Evolutionary conservation across 352 stramenopile species (phyloP).

Genomic region (Globisporangium nunn): DNA sequence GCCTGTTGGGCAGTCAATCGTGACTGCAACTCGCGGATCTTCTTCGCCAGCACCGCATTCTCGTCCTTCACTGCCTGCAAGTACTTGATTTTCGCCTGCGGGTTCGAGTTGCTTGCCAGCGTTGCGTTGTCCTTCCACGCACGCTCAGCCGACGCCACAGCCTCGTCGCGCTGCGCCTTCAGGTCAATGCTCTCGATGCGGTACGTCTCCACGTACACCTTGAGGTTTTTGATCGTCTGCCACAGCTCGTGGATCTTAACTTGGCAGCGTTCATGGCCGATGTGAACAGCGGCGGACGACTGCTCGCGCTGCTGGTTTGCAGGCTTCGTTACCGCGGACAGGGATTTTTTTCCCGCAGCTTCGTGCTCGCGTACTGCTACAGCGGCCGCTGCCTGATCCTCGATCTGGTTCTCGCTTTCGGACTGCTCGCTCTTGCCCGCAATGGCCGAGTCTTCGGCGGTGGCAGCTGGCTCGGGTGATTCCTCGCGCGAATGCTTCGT

Average conservation of each 20-base stretch:
- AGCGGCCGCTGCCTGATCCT: neutral
- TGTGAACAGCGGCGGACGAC: neutral
- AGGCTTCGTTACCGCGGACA: neutral
- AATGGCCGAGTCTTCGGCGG: neutral
- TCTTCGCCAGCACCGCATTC: conserved; percentile 37
- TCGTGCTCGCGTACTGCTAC: neutral
- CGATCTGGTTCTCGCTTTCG: conserved; percentile 1
- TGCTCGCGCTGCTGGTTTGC: neutral
- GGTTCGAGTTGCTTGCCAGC: conserved; percentile 53
- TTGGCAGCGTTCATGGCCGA: conserved; percentile 44
- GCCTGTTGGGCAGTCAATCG: conserved; percentile 22
- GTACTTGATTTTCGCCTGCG: conserved; percentile 71
- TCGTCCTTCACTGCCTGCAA: conserved; percentile 63
- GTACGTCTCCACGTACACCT: conserved; percentile 54
- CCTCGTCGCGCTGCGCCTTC: conserved; percentile 48
- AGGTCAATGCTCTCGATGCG: conserved; percentile 43
- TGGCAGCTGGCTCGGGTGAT: neutral
- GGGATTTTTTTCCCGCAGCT: neutral
- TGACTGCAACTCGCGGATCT: conserved; percentile 53
- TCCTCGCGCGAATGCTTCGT: conserved; percentile 1
- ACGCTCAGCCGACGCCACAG: conserved; percentile 37
- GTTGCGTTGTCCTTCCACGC: conserved; percentile 52
- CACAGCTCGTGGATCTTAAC: conserved; percentile 65
- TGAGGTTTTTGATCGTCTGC: conserved; percentile 53
- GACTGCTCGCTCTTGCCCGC: neutral